phyloP scores from a whole-genome alignment of 305 asterid species.

The Lippia alba region DNA sequence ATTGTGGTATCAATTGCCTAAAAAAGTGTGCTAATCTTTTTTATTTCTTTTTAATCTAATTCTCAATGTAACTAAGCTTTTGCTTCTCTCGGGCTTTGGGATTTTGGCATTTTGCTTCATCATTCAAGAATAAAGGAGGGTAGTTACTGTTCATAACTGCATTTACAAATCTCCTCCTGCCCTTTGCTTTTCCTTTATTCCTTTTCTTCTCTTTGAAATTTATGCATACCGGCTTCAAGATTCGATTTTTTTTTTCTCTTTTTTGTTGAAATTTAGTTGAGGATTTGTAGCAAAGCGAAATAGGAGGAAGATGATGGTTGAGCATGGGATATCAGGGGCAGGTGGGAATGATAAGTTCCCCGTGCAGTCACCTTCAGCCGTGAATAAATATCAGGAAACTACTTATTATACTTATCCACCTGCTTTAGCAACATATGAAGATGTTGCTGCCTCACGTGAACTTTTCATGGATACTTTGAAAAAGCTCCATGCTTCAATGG shows the following conservation, averaged over 20 bases:
- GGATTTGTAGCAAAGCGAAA: conserved; percentile 3
- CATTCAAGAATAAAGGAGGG: conserved; percentile 35
- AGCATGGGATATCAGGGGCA: conserved; percentile 41
- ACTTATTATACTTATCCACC: conserved; percentile 66
- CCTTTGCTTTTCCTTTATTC: conserved; percentile 24
- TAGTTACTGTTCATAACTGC: conserved; percentile 42
- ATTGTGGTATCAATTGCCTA: conserved; percentile 28
- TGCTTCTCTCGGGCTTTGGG: conserved; percentile 39
- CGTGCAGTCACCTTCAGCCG: conserved; percentile 41
- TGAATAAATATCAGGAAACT: conserved; percentile 33
- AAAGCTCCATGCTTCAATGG: conserved; percentile 79
- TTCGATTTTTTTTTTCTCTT: not conserved
- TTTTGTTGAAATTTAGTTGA: not conserved
- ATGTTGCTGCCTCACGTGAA: conserved; percentile 57
- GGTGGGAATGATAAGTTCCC: conserved; percentile 36
- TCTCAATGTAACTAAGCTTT: not conserved
- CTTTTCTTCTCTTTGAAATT: conserved; percentile 28
- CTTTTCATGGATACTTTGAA: conserved; percentile 66
- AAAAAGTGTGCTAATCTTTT: conserved; percentile 25
- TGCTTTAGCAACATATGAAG: conserved; percentile 68
- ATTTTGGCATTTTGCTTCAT: conserved; percentile 44
- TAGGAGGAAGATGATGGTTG: conserved; percentile 38
- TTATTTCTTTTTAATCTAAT: conserved; percentile 28
- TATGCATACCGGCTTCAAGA: conserved; percentile 18
- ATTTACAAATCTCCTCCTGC: conserved; percentile 27